Evolutionary conservation across 2,329 filamentous ascomycete genomes (phyloP).

Genomic region (Fusarium abutilonis): DNA sequence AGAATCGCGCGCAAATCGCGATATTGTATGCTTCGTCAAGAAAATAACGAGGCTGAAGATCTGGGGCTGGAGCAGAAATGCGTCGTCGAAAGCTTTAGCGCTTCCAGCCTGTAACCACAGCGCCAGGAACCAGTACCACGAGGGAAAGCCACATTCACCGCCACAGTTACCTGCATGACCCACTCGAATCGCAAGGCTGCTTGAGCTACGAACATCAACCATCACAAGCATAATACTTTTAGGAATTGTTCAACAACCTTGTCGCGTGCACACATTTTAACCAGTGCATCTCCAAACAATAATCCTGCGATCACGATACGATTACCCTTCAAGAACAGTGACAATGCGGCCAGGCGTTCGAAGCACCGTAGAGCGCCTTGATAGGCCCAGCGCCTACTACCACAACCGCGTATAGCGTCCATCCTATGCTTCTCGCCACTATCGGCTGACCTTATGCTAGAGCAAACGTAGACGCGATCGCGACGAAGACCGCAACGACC

Average conservation of each 20-base stretch:
- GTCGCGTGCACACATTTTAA: neutral
- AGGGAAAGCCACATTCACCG: conserved; percentile 26
- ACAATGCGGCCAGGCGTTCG: conserved; percentile 60
- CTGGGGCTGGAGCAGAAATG: conserved; percentile 28
- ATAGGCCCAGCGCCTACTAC: conserved; percentile 95
- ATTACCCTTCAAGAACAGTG: neutral
- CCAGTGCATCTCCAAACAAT: too few relatives aligned
- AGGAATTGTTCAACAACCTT: conserved; percentile 4
- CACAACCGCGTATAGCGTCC: conserved; percentile 73
- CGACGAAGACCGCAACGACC: conserved; percentile 63
- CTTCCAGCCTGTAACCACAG: conserved; percentile 21
- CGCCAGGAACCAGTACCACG: conserved; percentile 10
- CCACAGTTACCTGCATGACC: conserved; percentile 12
- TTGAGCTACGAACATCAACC: conserved; percentile 29
- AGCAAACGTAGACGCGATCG: conserved; percentile 77
- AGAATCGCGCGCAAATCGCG: neutral
- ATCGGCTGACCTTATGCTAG: conserved; percentile 52
- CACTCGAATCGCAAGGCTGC: conserved; percentile 25
- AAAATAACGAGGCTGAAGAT: conserved; percentile 39
- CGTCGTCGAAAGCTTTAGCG: conserved; percentile 19
- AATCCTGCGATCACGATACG: neutral
- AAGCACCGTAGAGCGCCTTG: conserved; percentile 88
- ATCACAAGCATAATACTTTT: conserved; percentile 7
- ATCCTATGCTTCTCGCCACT: neutral
- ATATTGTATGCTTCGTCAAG: conserved; percentile 23